These are phyloP conservation scores for Aspergillus funiculosus DNA, from an alignment of 495 filamentous ascomycete species.

Conservation along the genomic window DNA sequence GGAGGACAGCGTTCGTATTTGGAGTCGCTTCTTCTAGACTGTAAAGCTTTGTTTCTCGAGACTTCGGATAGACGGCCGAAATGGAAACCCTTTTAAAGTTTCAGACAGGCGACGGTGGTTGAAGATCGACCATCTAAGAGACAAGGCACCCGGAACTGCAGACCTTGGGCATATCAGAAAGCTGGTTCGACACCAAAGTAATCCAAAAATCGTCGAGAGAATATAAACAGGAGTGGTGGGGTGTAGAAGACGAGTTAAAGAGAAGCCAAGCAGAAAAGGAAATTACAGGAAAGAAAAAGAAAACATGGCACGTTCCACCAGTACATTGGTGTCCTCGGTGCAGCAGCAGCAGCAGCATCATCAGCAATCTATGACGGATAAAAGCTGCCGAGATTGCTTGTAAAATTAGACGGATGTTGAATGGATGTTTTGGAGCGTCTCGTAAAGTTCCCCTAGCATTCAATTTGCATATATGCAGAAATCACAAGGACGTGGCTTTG, in stretches of 20 bases:
- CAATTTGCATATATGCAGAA: background rate
- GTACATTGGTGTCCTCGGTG: slow-evolving; percentile 10
- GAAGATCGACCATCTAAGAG: background rate
- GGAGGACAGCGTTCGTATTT: background rate
- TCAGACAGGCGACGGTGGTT: background rate
- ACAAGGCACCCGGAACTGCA: background rate
- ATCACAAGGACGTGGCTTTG: background rate
- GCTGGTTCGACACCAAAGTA: background rate
- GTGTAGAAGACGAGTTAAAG: slow-evolving; percentile 3
- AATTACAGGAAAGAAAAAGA: slow-evolving; percentile 16
- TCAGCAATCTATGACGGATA: slow-evolving; percentile 2
- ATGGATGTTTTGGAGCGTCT: background rate
- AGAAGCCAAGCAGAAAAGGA: slow-evolving; percentile 10
- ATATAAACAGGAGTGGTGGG: slow-evolving; percentile 10
- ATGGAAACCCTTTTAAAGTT: slow-evolving; percentile 4
- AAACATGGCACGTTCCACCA: slow-evolving; percentile 14
- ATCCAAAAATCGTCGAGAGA: background rate
- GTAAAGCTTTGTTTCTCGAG: too few relatives aligned
- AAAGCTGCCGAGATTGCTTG: background rate
- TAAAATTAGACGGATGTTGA: background rate
- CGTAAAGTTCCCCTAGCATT: background rate
- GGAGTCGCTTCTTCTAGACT: too few relatives aligned
- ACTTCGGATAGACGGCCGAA: background rate
- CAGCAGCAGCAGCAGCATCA: too few relatives aligned
- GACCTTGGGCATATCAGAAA: slow-evolving; percentile 8